Percentiles rank a stretch among this genome's conserved stretches.
Evolutionary conservation across 1,284 basidiomycete genomes (phyloP).

Genomic region (Hypsizygus ulmarius): DNA sequence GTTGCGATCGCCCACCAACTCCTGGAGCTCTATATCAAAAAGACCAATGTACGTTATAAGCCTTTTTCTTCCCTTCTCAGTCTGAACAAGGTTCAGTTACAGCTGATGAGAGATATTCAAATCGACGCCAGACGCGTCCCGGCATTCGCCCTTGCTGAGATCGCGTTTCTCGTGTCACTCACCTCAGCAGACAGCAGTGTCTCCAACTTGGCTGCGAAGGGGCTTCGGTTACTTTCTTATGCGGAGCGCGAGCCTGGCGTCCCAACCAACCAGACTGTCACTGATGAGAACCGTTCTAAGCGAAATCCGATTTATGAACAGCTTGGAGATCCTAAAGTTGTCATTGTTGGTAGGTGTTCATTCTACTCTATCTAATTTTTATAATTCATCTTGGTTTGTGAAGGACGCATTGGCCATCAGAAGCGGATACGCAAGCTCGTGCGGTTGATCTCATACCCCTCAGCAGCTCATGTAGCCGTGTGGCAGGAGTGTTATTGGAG

Average conservation of each 20-base stretch:
- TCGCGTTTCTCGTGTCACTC: conserved; percentile 67
- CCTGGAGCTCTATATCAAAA: conserved; percentile 53
- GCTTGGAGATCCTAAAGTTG: conserved; percentile 68
- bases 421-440: conserved; percentile 75
- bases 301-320: conserved; percentile 74
- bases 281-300: conserved; percentile 61
- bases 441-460: conserved; percentile 60
- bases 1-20: conserved; percentile 58
- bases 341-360: conserved; percentile 59
- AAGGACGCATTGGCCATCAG: conserved; percentile 76
- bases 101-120: conserved; percentile 48
- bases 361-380: background rate
- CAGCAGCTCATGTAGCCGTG: conserved; percentile 66
- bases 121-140: conserved; percentile 49
- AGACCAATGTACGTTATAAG: conserved; percentile 43
- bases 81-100: conserved; percentile 30
- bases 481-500: conserved; percentile 82
- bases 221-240: conserved; percentile 63
- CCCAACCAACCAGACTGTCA: conserved; percentile 45
- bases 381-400: conserved; percentile 7
- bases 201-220: conserved; percentile 64
- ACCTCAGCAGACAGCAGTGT: conserved; percentile 66
- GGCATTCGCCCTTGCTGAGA: conserved; percentile 65
- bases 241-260: conserved; percentile 60
- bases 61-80: background rate